Conservation (phyloP, 257 asterid species). For the Solanum virginianum region DNA sequence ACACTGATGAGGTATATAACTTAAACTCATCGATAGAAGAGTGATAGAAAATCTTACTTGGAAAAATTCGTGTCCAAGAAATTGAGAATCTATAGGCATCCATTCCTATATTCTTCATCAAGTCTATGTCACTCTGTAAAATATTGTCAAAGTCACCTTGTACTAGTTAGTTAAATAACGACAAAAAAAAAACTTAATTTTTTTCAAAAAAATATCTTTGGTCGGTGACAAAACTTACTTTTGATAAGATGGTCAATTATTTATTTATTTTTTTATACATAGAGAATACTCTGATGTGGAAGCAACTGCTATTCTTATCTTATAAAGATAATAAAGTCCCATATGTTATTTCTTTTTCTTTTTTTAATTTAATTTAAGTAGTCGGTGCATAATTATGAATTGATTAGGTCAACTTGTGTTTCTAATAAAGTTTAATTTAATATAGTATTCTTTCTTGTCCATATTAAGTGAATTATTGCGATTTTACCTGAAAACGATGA, state of each 20-base stretch:
- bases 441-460: accelerated
- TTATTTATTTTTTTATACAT: background rate
- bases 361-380: background rate
- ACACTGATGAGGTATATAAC: background rate
- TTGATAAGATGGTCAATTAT: background rate
- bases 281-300: background rate
- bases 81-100: constrained; percentile 89
- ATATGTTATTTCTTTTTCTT: background rate
- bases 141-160: constrained; percentile 5
- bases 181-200: background rate
- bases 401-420: background rate
- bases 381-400: background rate
- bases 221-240: background rate
- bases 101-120: constrained; percentile 80
- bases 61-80: constrained; percentile 82
- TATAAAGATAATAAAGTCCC: background rate
- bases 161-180: constrained; percentile 11
- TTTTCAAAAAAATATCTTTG: background rate
- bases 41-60: constrained; percentile 29
- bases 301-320: constrained; percentile 9
- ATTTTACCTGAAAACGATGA: constrained; percentile 66
- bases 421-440: background rate
- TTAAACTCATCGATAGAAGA: background rate
- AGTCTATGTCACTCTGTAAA: constrained; percentile 58
- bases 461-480: background rate